These are phyloP conservation scores for Gaeumannomyces sp. DNA, from an alignment of 2,329 filamentous ascomycete genomes.

Conservation along the genomic window DNA sequence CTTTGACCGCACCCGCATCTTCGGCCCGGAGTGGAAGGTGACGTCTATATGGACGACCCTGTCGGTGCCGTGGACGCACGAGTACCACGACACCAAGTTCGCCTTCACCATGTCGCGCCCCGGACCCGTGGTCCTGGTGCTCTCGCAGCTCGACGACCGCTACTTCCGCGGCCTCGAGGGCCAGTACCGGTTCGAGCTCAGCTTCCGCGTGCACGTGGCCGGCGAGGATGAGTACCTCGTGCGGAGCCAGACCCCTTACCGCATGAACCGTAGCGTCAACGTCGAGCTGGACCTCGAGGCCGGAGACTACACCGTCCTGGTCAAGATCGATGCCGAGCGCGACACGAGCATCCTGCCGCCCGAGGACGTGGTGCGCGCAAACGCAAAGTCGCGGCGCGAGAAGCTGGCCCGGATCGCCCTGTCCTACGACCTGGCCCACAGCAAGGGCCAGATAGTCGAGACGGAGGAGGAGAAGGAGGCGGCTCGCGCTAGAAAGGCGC, in stretches of 20 bases:
- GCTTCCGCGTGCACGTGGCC: constrained; percentile 32
- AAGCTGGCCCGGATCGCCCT: constrained; percentile 53
- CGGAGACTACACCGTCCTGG: constrained; percentile 51
- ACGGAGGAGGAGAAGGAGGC: constrained; percentile 41
- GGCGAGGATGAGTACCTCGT: constrained; percentile 50
- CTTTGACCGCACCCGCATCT: constrained; percentile 57
- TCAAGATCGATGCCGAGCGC: constrained; percentile 48
- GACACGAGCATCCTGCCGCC: constrained; percentile 36
- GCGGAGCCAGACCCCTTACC: constrained; percentile 50
- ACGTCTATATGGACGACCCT: constrained; percentile 56
- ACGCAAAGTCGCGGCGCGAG: constrained; percentile 45
- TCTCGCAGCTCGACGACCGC: constrained; percentile 55
- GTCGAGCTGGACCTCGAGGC: constrained; percentile 48
- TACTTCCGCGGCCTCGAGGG: constrained; percentile 58
- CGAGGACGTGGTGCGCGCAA: constrained; percentile 50
- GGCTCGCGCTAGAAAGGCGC: constrained; percentile 38
- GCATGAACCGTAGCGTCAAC: constrained; percentile 52
- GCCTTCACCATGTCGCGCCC: constrained; percentile 49
- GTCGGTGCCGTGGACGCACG: constrained; percentile 54
- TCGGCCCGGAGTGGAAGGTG: constrained; percentile 52
- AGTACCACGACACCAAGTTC: constrained; percentile 56
- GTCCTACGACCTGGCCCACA: constrained; percentile 55
- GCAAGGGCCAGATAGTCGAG: constrained; percentile 47
- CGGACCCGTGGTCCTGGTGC: constrained; percentile 51
- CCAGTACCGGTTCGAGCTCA: constrained; percentile 44